phyloP scores from a whole-genome alignment of 2,329 filamentous ascomycete genomes.

The Coniella vitis region DNA sequence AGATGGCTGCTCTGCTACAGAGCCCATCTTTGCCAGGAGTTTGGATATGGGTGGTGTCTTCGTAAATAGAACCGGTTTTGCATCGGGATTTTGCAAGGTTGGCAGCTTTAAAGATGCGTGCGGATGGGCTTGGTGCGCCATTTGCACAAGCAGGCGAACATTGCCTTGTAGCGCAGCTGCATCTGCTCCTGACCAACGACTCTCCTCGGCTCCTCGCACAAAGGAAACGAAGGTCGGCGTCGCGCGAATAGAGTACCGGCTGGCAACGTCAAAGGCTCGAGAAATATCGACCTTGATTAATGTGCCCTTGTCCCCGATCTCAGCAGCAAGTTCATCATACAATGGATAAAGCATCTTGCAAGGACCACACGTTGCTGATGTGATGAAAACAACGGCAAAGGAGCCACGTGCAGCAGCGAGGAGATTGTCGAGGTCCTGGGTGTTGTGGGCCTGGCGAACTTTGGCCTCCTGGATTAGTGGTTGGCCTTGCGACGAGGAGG shows the following conservation, averaged over 20 bases:
- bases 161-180: conserved; percentile 61
- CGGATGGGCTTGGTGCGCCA: conserved; percentile 68
- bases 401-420: conserved; percentile 55
- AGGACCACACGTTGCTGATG: conserved; percentile 76
- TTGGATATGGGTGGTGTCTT: conserved; percentile 81
- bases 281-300: conserved; percentile 82
- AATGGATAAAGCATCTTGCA: conserved; percentile 78
- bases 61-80: conserved; percentile 63
- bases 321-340: conserved; percentile 72
- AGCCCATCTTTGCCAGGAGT: conserved; percentile 70
- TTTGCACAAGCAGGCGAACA: conserved; percentile 65
- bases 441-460: conserved; percentile 55
- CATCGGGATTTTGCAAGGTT: conserved; percentile 56
- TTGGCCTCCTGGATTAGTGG: conserved; percentile 29
- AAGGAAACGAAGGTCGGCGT: conserved; percentile 91
- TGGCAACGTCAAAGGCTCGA: conserved; percentile 55
- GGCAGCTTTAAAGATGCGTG: conserved; percentile 68
- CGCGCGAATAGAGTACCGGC: conserved; percentile 60
- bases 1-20: conserved; percentile 47
- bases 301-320: conserved; percentile 59
- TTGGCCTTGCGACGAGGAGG: conserved; percentile 17
- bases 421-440: conserved; percentile 53
- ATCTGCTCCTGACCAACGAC: conserved; percentile 76
- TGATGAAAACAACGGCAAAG: conserved; percentile 85
- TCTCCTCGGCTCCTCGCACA: conserved; percentile 65